Base-by-base conservation (phyloP, 257 asterid species). In the Primulina tabacum region DNA sequence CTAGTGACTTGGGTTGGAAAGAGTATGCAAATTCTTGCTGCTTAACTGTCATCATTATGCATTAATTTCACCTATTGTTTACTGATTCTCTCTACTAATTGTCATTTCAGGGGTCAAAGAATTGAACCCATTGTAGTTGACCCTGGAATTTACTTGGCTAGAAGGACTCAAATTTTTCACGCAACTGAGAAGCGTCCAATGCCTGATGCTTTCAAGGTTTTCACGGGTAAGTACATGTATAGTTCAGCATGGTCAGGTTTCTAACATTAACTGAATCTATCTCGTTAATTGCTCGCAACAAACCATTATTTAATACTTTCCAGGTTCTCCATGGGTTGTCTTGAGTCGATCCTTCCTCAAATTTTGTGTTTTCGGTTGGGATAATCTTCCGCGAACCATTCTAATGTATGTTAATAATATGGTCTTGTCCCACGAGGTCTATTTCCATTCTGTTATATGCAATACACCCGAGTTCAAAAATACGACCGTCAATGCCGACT, bases 1-100 rank as follows among this genome's bases (percentile, higher is more conserved):
- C 95, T 30, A 84, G 98, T 80, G 95, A 94, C 70, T 95, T 94
- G 69, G 97, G 99, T 82, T 94, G 96, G 95, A 94, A 94, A 94
- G 96, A 82, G 99, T 94, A 87, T 77, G 98, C 90, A 82, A 85
- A 86, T 74, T 77, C 80, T 79, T 75, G 72, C 82, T 70, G 24
- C 80, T 69, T 64, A 68, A 38, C 18, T 21, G 37, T 75, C 71
- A 55, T 67, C 65, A 35, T 17, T 37, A 17, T 56, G 8, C 69
- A 56, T 2, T 53, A 24, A 62, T 29, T 14, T 58, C 28, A 50
- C 34, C 50, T 3, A 55, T 57, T 53, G 64, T 65, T 68, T 59
- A 73, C 67, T 74, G 33, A 76, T 72, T 58, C 29, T 63, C 67
- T 78, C 65, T 79, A 29, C 62, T 64, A 57, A 67, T 73, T 82